Evolutionary conservation across 208 protist genomes (phyloP).

Genomic region (Trypanosoma vivax): DNA sequence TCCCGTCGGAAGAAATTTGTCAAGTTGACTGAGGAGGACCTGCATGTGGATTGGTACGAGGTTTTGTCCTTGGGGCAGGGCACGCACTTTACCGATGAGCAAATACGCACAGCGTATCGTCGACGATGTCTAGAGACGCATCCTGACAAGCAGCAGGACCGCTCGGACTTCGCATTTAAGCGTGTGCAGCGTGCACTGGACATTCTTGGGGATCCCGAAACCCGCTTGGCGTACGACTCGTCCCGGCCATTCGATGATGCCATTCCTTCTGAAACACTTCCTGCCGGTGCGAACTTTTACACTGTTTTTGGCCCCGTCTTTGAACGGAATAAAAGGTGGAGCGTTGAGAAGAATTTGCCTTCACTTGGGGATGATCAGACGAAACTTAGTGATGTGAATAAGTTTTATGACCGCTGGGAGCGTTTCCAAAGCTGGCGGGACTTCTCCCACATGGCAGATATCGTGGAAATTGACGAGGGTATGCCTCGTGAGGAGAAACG

Average conservation of each 20-base stretch:
- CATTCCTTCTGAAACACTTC: constrained; percentile 64
- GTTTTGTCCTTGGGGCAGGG: constrained; percentile 57
- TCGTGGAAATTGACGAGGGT: constrained; percentile 88
- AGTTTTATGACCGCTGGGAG: constrained; percentile 95
- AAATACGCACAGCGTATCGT: constrained; percentile 86
- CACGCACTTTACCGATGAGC: constrained; percentile 60
- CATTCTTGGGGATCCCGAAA: constrained; percentile 86
- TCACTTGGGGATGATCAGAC: constrained; percentile 71
- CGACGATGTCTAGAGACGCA: constrained; percentile 91
- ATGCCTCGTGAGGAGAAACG: constrained; percentile 95
- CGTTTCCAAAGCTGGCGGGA: constrained; percentile 94
- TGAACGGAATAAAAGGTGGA: constrained; percentile 91
- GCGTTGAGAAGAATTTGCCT: constrained; percentile 47
- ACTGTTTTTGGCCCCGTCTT: constrained; percentile 87
- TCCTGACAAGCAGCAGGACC: constrained; percentile 91
- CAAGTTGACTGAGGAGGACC: constrained; percentile 73
- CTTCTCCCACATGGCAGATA: constrained; percentile 91
- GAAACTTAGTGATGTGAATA: constrained; percentile 60
- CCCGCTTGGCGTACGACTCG: constrained; percentile 91
- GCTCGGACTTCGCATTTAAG: constrained; percentile 91
- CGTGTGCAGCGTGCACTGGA: constrained; percentile 92
- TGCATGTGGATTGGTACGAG: constrained; percentile 83
- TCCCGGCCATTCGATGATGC: constrained; percentile 91
- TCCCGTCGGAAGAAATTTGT: constrained; percentile 65
- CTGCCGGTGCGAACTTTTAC: constrained; percentile 83